A percentile compares a stretch with the other conserved stretches of the same genome.
Evolutionary conservation across 2,329 filamentous ascomycete genomes (phyloP).

Genomic region (Fusarium cicatricum): DNA sequence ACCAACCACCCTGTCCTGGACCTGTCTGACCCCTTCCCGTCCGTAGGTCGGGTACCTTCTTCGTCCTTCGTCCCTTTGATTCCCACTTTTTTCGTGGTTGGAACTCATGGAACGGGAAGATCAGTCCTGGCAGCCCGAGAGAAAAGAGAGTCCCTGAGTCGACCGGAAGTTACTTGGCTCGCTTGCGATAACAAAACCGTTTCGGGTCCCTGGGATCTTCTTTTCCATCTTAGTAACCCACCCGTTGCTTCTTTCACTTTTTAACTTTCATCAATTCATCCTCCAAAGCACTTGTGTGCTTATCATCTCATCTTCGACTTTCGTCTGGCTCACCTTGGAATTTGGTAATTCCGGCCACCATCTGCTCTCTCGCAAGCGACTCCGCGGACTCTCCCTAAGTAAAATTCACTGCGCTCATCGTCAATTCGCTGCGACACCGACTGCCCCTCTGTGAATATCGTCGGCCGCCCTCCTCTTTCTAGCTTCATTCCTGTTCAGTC

Average conservation of each 20-base stretch:
- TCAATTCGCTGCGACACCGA: conserved; percentile 10
- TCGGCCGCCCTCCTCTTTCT: conserved; percentile 11
- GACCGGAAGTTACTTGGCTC: conserved; percentile 1
- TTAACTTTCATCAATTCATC: background rate
- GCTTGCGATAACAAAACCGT: conserved; percentile 33
- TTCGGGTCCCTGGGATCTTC: conserved; percentile 26
- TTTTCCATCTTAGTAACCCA: conserved; percentile 17
- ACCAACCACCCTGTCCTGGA: conserved; percentile 14
- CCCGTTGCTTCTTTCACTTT: conserved; percentile 11
- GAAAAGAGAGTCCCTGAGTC: background rate
- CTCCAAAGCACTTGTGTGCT: background rate
- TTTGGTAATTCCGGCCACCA: conserved; percentile 24
- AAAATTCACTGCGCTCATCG: conserved; percentile 12
- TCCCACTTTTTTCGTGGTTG: conserved; percentile 32
- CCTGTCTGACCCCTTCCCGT: conserved; percentile 6
- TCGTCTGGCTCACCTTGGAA: conserved; percentile 2
- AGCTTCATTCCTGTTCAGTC: conserved; percentile 16
- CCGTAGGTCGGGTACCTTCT: conserved; percentile 20
- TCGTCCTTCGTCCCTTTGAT: conserved; percentile 18
- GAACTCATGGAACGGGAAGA: conserved; percentile 24
- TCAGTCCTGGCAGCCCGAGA: too few relatives aligned
- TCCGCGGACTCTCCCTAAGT: conserved; percentile 17
- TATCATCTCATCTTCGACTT: conserved; percentile 3
- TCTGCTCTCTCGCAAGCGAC: conserved; percentile 2
- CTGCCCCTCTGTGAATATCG: conserved; percentile 24